These are phyloP conservation scores for Aspergillus sclerotioniger DNA, from an alignment of 495 filamentous ascomycete species.

Conservation along the genomic window DNA sequence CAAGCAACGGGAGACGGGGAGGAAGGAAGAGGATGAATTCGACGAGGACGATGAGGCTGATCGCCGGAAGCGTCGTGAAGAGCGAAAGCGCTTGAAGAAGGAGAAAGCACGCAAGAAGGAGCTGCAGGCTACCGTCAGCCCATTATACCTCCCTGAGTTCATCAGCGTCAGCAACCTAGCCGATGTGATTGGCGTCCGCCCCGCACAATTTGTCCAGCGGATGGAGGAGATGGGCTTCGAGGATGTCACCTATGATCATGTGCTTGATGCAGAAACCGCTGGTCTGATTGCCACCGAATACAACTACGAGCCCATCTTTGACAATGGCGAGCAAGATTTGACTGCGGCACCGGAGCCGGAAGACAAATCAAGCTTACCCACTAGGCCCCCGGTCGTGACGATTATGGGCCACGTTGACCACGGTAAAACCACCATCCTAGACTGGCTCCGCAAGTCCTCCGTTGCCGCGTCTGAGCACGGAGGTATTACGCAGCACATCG, in stretches of 20 bases:
- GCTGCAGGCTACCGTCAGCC: slow-evolving; percentile 45
- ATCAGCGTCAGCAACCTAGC: slow-evolving; percentile 86
- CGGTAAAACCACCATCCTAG: slow-evolving; percentile 94
- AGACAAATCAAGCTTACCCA: slow-evolving; percentile 67
- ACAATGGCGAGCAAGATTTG: slow-evolving; percentile 66
- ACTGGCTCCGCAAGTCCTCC: slow-evolving; percentile 90
- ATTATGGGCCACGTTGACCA: slow-evolving; percentile 99
- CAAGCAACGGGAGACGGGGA: slow-evolving; percentile 22
- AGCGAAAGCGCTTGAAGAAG: slow-evolving; percentile 48
- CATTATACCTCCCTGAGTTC: slow-evolving; percentile 81
- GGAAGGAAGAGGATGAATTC: slow-evolving; percentile 35
- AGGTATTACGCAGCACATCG: slow-evolving; percentile 98
- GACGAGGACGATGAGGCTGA: slow-evolving; percentile 29
- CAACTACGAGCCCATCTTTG: slow-evolving; percentile 87
- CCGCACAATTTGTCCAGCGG: slow-evolving; percentile 68
- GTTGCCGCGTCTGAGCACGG: slow-evolving; percentile 89
- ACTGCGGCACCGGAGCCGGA: slow-evolving; percentile 64
- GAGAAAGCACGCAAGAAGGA: slow-evolving; percentile 40
- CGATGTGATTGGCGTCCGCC: slow-evolving; percentile 67
- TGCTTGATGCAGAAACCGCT: slow-evolving; percentile 87
- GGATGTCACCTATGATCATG: slow-evolving; percentile 70
- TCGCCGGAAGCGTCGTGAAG: slow-evolving; percentile 27
- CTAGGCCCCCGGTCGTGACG: slow-evolving; percentile 89
- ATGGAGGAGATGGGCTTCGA: slow-evolving; percentile 79
- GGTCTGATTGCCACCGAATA: slow-evolving; percentile 90